Evolutionary conservation across 352 stramenopile species (phyloP), one percentile per base, ranked within the genome.

Genomic region (Saprolegnia diclina): DNA sequence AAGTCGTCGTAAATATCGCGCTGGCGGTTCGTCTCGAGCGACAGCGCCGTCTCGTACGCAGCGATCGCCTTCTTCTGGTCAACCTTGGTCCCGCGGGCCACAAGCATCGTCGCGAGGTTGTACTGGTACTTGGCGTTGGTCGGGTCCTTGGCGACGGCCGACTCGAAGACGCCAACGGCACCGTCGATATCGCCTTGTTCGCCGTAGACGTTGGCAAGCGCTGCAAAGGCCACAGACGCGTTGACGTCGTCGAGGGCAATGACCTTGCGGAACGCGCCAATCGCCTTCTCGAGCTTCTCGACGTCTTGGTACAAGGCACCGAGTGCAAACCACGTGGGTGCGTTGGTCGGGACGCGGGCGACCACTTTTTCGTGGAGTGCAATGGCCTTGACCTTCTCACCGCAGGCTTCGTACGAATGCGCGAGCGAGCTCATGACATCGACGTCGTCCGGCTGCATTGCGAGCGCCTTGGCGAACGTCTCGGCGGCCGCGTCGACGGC

Each of bases 91-190:
- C 57, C 57, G 1, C 57, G 57, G 40, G 80, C 81, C 69, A 83
- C 76, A n/a, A 77, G 74, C 83, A 91, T 89, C 56, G 77, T 82
- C 44, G 82, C 82, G 35, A 91, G 38, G 67, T 91, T 91, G 71
- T 79, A 91, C 37, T 88, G 78, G 68, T 89, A 68, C 55, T 91
- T 87, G 3, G 74, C 81, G 50, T 76, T 79, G 0, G 63, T 44
- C 0, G 81, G 75, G 40, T 86, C 82, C 65, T 59, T 72, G 0
- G 16, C 45, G 0, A 72, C 72, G 14, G 78, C 83, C 26, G 79
- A 69, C 57, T 76, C 62, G 71, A 85, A 91, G 56, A 89, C 68
- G 26, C 68, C 48, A 0, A 88, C 74, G 0, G 79, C 83, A 9
- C 73, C 74, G 52, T 84, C 54, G 26, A 90, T 26, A 67, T 90